A percentile compares a stretch with the other conserved stretches of the same genome.
phyloP scores from a whole-genome alignment of 257 asterid genomes.

The Gynochthodes officinalis region DNA sequence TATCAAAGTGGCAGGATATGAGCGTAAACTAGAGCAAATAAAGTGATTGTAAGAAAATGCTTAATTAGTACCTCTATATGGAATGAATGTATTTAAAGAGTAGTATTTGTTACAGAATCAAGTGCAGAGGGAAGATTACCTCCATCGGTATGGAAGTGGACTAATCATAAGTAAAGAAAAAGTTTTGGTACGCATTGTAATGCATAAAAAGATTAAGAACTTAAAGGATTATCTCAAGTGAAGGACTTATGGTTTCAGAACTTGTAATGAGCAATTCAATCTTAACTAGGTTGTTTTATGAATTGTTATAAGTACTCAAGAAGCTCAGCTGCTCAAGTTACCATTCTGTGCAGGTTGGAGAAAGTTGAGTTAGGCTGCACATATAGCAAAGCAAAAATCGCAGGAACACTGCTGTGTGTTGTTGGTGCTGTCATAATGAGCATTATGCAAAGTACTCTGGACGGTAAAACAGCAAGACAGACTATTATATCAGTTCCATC shows the following conservation, averaged over 20 bases:
- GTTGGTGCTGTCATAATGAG: conserved; percentile 75
- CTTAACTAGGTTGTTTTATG: neutral
- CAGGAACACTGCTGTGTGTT: conserved; percentile 74
- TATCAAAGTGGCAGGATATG: neutral
- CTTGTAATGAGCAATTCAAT: neutral
- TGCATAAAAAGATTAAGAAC: too few relatives aligned
- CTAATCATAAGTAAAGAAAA: neutral
- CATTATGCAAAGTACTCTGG: conserved; percentile 54
- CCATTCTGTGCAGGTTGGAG: conserved; percentile 55
- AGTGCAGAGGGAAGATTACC: neutral
- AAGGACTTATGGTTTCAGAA: neutral
- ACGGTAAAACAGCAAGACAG: conserved; percentile 14
- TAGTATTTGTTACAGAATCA: neutral
- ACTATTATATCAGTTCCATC: conserved; percentile 14
- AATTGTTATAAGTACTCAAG: neutral
- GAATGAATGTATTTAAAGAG: too few relatives aligned
- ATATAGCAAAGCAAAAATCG: conserved; percentile 73
- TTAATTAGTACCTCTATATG: too few relatives aligned
- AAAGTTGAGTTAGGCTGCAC: conserved; percentile 57
- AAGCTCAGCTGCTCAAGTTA: neutral
- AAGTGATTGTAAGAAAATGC: too few relatives aligned
- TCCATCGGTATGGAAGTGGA: neutral
- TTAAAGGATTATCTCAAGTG: neutral
- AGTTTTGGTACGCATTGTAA: too few relatives aligned
- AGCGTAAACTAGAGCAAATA: neutral